Base-by-base conservation (phyloP, 495 filamentous ascomycete genomes). In the Neurospora africana region DNA sequence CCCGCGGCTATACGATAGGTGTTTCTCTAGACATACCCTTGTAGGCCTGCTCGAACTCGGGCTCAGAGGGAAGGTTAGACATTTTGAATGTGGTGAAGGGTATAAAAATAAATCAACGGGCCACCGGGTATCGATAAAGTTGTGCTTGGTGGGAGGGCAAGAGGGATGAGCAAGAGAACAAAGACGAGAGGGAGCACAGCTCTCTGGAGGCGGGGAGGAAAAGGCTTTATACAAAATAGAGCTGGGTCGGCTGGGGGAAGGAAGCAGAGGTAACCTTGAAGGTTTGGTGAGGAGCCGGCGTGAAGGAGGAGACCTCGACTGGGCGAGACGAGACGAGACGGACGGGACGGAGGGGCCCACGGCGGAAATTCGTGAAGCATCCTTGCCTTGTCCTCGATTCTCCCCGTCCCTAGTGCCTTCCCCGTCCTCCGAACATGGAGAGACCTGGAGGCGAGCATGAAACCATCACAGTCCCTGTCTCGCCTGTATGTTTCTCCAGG, bases 1-100 rank as follows among this genome's bases (percentile, higher is more conserved):
- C 1, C 36, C 53, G 19, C n/a, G 61, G 65, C n/a, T 21, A 21
- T 13, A 61, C 21, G 70, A 36, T 37, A 37, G 23, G 19, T 70
- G 30, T 41, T 33, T 30, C 43, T 58, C 23, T 33, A 40, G 53
- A 44, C 73, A 74, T 72, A 97, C 94, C 94, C 84, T 95, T 93
- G 88, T 96, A 97, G 75, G 95, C 95, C 87, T 99, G 95, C 89
- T 98, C 90, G 86, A 98, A 99, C 86, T 99, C 95, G 80, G 95
- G 95, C 87, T 99, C 95, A 71, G 83, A 82, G 69, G 93, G 88
- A 78, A 94, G 85, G 87, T 96, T 91, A 72, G 93, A 92, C 93
- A 97, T 96, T 76, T 40, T 86, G 78, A 70, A 72, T 36, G 69
- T 68, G 53, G 17, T 19, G 15, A 41, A 40, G 70, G 68, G 39